Base-by-base conservation (phyloP, 2,329 filamentous ascomycete species). In the Colletotrichum gigasporum region DNA sequence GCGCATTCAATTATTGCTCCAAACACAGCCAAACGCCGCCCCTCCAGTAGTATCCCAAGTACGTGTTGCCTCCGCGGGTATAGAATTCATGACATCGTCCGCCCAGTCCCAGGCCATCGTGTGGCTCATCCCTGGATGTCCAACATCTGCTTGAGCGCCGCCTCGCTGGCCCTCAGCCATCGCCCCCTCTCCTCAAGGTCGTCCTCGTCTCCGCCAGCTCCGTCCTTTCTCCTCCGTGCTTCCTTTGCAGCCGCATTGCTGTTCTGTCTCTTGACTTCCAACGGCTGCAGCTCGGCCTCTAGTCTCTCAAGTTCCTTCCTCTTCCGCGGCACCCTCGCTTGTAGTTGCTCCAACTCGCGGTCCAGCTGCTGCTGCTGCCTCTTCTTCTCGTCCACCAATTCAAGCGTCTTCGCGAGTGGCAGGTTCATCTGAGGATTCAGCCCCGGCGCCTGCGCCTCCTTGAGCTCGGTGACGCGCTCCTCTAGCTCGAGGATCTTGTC, bases 171-270 rank as follows among this genome's bases (percentile, higher is more conserved):
- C 68, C 87, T 85, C 78, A 89, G 88, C 92, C 92, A 95, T 68
- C 91, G 82, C 5, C 90, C 92, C 69, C 88, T 85, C 75, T 92
- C 90, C 74, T 94, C 92, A 30, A 94, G 75, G 71, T 94, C 91
- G 70, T 93, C 91, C 14, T 87, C 87, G 41, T 88, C 86, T 5
- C 89, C 90, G 5, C 87, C 87, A 8, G 88, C 84, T 10, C 84
- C 84, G 71, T 93, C 90, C 74, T 89, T 90, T 70, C 90, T 84
- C 71, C 87, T 82, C 74, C 84, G 85, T 11, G 91, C 91, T 71
- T 94, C 91, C 69, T 83, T 86, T n/a, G 91, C 91, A 14, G 90
- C 89, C 22, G 86, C 82, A 30, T 85, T 85, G 66, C 87, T 90
- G 51, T 85, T 89, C 65, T 87, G 83, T 69, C 87, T 86, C 75